A percentile compares a stretch with the other conserved stretches of the same genome.
phyloP scores from a whole-genome alignment of 2,329 filamentous ascomycete genomes.

The Epichloe baconii region DNA sequence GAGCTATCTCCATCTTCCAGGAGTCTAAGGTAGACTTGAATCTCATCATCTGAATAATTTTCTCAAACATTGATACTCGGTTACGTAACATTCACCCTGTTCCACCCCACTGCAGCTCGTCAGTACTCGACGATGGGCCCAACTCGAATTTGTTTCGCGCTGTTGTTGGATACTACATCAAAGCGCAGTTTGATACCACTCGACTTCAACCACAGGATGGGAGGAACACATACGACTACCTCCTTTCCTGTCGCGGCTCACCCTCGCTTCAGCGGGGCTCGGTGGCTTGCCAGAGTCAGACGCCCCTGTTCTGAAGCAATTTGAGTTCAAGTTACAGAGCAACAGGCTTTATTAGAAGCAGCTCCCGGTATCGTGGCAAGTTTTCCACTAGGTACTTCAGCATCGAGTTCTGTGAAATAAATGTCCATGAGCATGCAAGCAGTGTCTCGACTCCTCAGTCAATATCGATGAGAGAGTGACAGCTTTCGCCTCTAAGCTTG shows the following conservation, averaged over 20 bases:
- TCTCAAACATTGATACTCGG: neutral
- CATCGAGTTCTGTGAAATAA: too few relatives aligned
- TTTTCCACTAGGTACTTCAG: neutral
- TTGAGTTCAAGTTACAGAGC: neutral
- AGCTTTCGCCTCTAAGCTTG: too few relatives aligned
- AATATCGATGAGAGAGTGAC: too few relatives aligned
- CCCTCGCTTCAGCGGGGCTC: neutral
- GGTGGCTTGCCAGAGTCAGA: neutral
- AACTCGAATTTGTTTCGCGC: neutral
- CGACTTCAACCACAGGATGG: neutral
- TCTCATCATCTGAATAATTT: neutral
- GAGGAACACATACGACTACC: neutral
- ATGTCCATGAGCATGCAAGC: too few relatives aligned
- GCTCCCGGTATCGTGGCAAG: neutral
- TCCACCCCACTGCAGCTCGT: neutral
- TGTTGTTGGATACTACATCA: neutral
- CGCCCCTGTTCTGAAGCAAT: neutral
- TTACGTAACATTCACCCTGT: neutral
- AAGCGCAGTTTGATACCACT: neutral
- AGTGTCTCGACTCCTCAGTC: too few relatives aligned
- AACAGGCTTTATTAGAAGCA: conserved; percentile 8
- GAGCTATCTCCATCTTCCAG: conserved; percentile 24
- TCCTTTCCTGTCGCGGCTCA: neutral
- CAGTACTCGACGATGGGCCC: neutral
- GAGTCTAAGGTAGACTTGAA: conserved; percentile 15